These are phyloP conservation scores for Eurotiales sp. DNA, from an alignment of 2,329 filamentous ascomycete species.

Conservation along the genomic window DNA sequence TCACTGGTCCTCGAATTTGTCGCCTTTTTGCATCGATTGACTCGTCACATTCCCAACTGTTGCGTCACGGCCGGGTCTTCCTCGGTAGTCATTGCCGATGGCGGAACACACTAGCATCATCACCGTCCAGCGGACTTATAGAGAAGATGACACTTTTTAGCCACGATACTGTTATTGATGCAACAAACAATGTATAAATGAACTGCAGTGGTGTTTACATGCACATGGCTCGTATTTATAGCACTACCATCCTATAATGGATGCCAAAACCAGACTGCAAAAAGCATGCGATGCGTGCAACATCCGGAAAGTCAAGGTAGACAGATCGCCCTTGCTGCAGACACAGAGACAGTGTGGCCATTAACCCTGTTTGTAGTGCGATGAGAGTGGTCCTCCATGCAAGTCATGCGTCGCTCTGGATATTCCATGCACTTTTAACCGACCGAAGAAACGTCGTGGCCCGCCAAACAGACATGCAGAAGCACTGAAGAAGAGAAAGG, in stretches of 20 bases:
- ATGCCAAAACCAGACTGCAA: constrained; percentile 40
- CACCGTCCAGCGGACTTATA: no score
- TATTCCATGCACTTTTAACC: constrained; percentile 64
- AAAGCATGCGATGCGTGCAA: constrained; percentile 54
- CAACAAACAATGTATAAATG: neutral
- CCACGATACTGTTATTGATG: no score
- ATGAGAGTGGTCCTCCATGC: constrained; percentile 64
- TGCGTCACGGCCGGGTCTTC: constrained; percentile 9
- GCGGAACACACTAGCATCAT: neutral
- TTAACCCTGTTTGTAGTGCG: constrained; percentile 49
- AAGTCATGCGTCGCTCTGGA: constrained; percentile 61
- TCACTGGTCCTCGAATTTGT: no score
- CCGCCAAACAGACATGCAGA: constrained; percentile 65
- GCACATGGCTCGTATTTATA: neutral
- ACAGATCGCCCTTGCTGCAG: neutral
- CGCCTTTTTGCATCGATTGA: neutral
- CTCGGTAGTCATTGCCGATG: constrained; percentile 11
- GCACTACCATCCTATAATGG: constrained; percentile 24
- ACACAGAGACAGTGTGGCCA: constrained; percentile 10
- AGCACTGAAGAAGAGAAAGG: constrained; percentile 61
- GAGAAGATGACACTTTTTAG: no score
- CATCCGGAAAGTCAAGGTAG: constrained; percentile 52
- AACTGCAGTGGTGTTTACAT: neutral
- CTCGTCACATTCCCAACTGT: neutral
- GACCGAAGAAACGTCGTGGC: constrained; percentile 60